A percentile compares a stretch with the other conserved stretches of the same genome.
phyloP scores from a whole-genome alignment of 306 rosid genomes.

The Calophaca sinica region DNA sequence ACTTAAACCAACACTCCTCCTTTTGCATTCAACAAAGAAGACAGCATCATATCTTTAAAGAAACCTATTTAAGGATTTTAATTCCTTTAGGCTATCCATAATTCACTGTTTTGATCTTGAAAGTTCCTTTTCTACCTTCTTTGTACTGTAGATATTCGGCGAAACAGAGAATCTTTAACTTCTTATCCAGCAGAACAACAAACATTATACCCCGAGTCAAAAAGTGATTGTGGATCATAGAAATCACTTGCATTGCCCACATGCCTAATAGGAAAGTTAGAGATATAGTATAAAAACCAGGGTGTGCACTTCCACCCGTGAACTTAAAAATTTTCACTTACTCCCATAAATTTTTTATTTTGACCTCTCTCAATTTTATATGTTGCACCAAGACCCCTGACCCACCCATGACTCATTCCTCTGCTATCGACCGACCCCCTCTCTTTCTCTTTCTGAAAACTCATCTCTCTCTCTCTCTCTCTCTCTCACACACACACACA shows the following conservation, averaged over 20 bases:
- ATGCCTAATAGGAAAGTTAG: not conserved
- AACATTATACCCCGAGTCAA: not conserved
- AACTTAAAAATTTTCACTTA: too few relatives aligned
- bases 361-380: too few relatives aligned
- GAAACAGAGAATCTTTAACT: not conserved
- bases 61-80: too few relatives aligned
- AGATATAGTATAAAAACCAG: not conserved
- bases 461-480: too few relatives aligned
- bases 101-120: not conserved
- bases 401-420: too few relatives aligned
- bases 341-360: too few relatives aligned
- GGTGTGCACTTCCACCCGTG: too few relatives aligned
- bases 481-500: too few relatives aligned
- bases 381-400: too few relatives aligned
- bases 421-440: too few relatives aligned
- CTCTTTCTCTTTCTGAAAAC: too few relatives aligned
- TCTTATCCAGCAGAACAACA: not conserved
- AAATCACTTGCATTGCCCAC: not conserved
- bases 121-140: not conserved
- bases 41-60: not conserved
- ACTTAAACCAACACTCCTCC: not conserved
- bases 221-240: constrained; percentile 20
- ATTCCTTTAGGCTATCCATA: not conserved
- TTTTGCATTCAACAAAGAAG: not conserved
- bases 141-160: constrained; percentile 15